These are phyloP conservation scores for Orbilia javanica DNA, from an alignment of 2,329 filamentous ascomycete species.

Conservation along the genomic window DNA sequence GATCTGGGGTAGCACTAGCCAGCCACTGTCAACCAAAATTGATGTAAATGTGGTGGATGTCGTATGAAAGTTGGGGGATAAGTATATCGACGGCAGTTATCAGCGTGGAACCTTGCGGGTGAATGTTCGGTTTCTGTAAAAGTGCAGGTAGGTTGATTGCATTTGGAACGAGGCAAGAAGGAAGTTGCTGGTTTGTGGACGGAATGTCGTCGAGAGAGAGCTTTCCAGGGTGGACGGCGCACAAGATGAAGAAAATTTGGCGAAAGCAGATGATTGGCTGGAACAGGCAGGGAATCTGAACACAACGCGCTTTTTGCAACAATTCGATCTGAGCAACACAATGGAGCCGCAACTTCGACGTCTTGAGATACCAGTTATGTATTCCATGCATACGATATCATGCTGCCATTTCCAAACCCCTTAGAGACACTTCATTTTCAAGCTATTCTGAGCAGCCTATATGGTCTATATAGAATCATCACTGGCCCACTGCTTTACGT, in stretches of 20 bases:
- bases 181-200: constrained; percentile 9
- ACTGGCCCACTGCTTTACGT: constrained; percentile 12
- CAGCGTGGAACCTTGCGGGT: constrained; percentile 53
- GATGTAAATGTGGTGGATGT: not conserved
- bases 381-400: too few species aligned
- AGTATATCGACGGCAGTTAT: not conserved
- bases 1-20: constrained; percentile 58
- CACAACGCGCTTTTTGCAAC: constrained; percentile 50
- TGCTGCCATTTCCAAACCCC: not conserved
- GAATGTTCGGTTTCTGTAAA: constrained; percentile 45
- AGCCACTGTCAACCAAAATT: constrained; percentile 30
- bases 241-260: constrained; percentile 52
- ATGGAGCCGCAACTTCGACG: too few species aligned
- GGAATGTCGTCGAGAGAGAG: constrained; percentile 37
- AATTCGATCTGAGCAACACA: not conserved
- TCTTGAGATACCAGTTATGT: too few species aligned
- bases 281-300: not conserved
- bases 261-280: constrained; percentile 47
- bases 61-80: not conserved
- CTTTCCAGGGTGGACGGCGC: constrained; percentile 26
- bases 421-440: not conserved
- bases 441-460: not conserved
- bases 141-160: constrained; percentile 26
- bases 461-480: not conserved
- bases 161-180: constrained; percentile 34